Evolutionary conservation across 768 basidiomycete genomes (phyloP), one percentile per base, ranked within the genome.

Genomic region (Porphyrellus cyaneotinctus): DNA sequence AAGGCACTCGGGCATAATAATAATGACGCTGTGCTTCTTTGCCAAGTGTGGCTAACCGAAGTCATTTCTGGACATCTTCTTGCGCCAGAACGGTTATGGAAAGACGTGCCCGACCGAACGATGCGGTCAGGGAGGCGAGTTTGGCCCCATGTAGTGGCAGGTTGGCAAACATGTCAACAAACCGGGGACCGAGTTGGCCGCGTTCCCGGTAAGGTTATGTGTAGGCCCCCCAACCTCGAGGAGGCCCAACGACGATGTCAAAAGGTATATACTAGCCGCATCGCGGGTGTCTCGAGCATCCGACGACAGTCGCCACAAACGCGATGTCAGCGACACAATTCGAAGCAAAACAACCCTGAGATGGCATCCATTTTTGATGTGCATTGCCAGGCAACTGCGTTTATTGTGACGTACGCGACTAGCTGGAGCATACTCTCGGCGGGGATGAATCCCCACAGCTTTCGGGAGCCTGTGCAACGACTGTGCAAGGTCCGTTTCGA

Each of bases 321-420:
- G 2, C 35, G 37, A 51, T 42, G 15, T 22, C 39, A 31, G 26
- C 26, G 26, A 28, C 26, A 28, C 26, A 28, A 28, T 28, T n/a
- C n/a, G n/a, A n/a, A n/a, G n/a, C n/a, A n/a, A n/a, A n/a, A 28
- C 26, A 43, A 36, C 52, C 52, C 43, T 55, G 41, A 38, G 52
- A 54, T 39, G 22, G 8, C 30, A 41, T 28, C 35, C 18, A 17
- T 43, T 35, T 53, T 47, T 66, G 64, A 65, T 65, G 57, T 28
- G 31, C 42, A 65, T 65, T 52, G 57, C 62, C 59, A 57, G 50
- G 64, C 62, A 65, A 66, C 64, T 22, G 28, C 11, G 14, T 12
- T 17, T 22, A 20, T 24, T 60, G 30, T 57, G 53, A 55, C 58
- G 51, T 64, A 65, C 53, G 37, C 39, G 33, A 33, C 44, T 59